Base-by-base conservation (phyloP, 805 yeast species). In the Cyberlindnera mississippiensis region DNA sequence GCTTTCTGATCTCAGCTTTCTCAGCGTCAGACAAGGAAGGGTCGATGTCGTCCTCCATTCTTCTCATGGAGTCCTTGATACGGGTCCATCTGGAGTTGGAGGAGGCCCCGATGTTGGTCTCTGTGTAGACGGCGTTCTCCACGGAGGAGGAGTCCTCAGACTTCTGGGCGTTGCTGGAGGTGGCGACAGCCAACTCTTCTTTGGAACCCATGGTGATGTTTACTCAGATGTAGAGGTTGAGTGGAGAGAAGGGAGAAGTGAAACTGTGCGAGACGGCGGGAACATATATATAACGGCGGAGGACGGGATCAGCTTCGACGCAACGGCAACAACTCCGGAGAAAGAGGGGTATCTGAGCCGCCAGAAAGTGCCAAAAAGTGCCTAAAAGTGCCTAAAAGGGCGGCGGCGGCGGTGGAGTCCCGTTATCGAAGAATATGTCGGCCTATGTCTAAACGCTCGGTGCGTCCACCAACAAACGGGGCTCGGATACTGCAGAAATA, bases 11-110 rank as follows among this genome's bases (percentile, higher is more conserved):
- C 44, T 57, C 57, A 14, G 56, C 60, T 40, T 43, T 72, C 67
- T 68, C 78, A 40, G 62, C 68, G 41, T 56, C 71, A 15, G 67
- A 66, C 49, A 61, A 55, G 43, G 55, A 59, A 28, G 72, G 71
- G 45, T 67, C 72, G 24, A 67, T 35, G 20, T 60, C 71, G 42
- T 55, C 60, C 31, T 56, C 56, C 51, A 60, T 41, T 51, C 67
- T 41, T 40, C 49, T 58, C 42, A 65, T 64, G 9, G 66, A 59
- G 41, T 66, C 64, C 16, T 42, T 54, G 43, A 67, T 59, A 24
- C 48, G 50, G 4, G 40, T 45, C 67, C 67, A 64, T 38, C 18
- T 41, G 9, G 51, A 27, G 16, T 33, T 38, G 11, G 35, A 4
- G 5, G 33, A 26, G 11, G 33, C 14, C 10, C 36, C 37, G 15